Evolutionary conservation across 2,329 filamentous ascomycete genomes (phyloP), one percentile per base, ranked within the genome.

Genomic region (Monilinia laxa): DNA sequence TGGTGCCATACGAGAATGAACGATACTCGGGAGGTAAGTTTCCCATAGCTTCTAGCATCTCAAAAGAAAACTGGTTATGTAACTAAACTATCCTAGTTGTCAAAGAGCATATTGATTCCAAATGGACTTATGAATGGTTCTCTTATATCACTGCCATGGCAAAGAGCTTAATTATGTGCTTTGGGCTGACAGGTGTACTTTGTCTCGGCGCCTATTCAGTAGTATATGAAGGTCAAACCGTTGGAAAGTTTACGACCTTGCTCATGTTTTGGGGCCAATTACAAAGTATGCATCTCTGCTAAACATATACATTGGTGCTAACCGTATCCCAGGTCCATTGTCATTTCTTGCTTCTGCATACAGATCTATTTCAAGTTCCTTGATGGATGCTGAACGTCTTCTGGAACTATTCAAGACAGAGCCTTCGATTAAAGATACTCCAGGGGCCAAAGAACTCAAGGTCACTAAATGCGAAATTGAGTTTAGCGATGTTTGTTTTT

Each of bases 301-400:
- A n/a, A 20, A 14, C 12, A 23, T 51, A 18, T 35, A 9, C 4
- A 38, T 25, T 9, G 4, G 23, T 74, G 62, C 67, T 74, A 53
- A 72, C 70, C 31, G 59, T 12, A 60, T 73, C 35, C 67, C 70
- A 72, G 76, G 69, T 31, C 74, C 75, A 10, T 76, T 78, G 59
- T 77, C 79, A 2, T 74, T 76, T 4, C 74, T 73, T 10, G 81
- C 80, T 52, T 78, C 75, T 12, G 77, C 85, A 31, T 81, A 76
- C 64, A 81, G 81, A 3, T 80, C 82, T 23, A 81, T 84, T 16
- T 81, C 81, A 0, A 80, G 81, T 14, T 82, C 85, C 58, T 77
- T 91, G 35, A 84, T 90, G 49, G 86, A 90, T 71, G 86, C 88
- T 0, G 88, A 91, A 72, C 82, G 85, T 4, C 78, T 89, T 7